These are phyloP conservation scores for Phytophthora quininea DNA, from an alignment of 352 stramenopile genomes.

Conservation along the genomic window DNA sequence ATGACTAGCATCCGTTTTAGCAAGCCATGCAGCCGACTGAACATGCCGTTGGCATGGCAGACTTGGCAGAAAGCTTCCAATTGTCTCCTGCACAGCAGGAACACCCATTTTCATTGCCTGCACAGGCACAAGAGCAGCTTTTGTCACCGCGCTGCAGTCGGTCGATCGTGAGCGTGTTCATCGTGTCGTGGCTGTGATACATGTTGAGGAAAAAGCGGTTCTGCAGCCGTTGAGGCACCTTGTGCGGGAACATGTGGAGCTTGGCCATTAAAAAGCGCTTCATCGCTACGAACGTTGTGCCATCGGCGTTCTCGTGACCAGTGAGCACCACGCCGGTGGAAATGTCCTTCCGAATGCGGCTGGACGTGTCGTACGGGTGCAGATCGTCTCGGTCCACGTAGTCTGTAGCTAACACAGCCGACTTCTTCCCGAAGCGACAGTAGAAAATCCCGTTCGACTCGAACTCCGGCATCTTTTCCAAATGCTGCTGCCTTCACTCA, in stretches of 20 bases:
- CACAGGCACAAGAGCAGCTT: constrained; percentile 20
- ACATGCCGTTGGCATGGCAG: not conserved
- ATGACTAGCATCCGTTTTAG: not conserved
- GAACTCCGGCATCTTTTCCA: constrained; percentile 55
- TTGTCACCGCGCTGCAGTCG: constrained; percentile 32
- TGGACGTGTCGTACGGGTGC: constrained; percentile 60
- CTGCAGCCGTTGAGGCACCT: constrained; percentile 55
- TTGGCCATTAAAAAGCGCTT: constrained; percentile 76
- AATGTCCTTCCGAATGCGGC: constrained; percentile 69
- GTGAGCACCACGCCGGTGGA: constrained; percentile 69
- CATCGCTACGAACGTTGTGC: constrained; percentile 68
- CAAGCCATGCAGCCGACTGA: not conserved
- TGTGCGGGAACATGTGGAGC: constrained; percentile 78
- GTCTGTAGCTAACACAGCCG: constrained; percentile 61
- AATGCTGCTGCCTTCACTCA: constrained; percentile 46
- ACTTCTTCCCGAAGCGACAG: constrained; percentile 58
- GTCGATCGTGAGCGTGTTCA: constrained; percentile 61
- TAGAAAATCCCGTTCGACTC: constrained; percentile 75
- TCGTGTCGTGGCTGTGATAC: constrained; percentile 59
- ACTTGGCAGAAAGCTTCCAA: not conserved
- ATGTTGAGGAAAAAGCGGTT: constrained; percentile 62
- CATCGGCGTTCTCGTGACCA: constrained; percentile 48
- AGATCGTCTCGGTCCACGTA: constrained; percentile 77
- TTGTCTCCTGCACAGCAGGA: not conserved
- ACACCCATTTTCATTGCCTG: constrained; percentile 2